These are phyloP conservation scores for Calendula officinalis DNA, from an alignment of 129 eudicot genomes.

Conservation along the genomic window DNA sequence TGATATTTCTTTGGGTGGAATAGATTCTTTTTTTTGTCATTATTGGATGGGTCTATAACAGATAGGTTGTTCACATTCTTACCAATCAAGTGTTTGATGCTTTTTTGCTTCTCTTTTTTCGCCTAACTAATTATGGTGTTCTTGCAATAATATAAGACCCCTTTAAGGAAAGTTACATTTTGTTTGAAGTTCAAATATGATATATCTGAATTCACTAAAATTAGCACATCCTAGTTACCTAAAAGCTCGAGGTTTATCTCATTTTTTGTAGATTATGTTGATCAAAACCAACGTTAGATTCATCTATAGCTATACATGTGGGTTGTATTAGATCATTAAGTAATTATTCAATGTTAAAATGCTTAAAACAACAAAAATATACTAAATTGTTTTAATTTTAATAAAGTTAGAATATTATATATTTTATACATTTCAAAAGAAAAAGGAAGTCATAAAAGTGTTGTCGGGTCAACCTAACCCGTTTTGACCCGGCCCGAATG, in stretches of 20 bases:
- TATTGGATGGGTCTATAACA: background rate
- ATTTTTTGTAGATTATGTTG: no score
- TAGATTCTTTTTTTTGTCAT: background rate
- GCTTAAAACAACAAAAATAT: no score
- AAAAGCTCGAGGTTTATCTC: no score
- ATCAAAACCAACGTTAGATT: no score
- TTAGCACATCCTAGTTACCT: no score
- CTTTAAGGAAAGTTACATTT: background rate
- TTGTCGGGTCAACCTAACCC: slow-evolving; percentile 2
- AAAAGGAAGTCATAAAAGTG: background rate
- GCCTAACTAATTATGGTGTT: background rate
- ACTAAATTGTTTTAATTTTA: no score
- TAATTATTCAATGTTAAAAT: no score
- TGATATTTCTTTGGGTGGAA: slow-evolving; percentile 13
- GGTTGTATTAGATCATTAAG: no score
- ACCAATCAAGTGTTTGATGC: background rate
- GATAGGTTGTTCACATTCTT: background rate
- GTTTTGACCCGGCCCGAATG: background rate
- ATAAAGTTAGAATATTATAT: background rate
- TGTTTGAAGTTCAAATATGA: background rate
- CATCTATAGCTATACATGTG: background rate
- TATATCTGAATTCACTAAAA: background rate
- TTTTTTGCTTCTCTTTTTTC: background rate
- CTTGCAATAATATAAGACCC: background rate
- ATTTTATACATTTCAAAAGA: background rate